phyloP scores from a whole-genome alignment of 371 early-diverging fungal species.

The Rhizopus arrhizus region DNA sequence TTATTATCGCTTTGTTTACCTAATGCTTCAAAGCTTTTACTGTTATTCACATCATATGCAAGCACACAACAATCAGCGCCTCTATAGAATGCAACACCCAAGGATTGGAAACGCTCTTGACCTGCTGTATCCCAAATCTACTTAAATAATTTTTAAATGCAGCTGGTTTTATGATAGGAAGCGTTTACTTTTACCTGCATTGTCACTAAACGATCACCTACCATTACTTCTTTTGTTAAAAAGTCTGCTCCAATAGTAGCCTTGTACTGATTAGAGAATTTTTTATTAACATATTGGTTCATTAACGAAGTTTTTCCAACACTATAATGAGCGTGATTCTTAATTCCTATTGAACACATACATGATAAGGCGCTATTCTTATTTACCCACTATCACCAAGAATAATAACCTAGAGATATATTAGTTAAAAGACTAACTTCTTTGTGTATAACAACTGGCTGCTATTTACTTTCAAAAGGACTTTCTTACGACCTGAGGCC shows the following conservation, averaged over 20 bases:
- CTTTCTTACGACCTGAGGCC: constrained; percentile 55
- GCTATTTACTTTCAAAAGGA: constrained; percentile 56
- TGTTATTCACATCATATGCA: constrained; percentile 95
- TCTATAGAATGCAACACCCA: constrained; percentile 97
- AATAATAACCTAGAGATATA: constrained; percentile 71
- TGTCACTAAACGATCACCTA: constrained; percentile 83
- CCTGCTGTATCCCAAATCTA: constrained; percentile 95
- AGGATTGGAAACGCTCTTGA: constrained; percentile 96
- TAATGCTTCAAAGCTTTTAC: constrained; percentile 92
- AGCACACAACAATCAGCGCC: constrained; percentile 99
- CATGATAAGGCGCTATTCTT: background rate
- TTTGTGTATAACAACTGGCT: background rate
- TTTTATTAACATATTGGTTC: constrained; percentile 98
- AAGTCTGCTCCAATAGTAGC: constrained; percentile 99
- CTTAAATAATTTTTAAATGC: background rate
- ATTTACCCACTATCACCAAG: constrained; percentile 85
- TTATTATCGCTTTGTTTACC: constrained; percentile 49
- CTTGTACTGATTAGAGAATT: constrained; percentile 98
- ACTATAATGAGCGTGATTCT: constrained; percentile 26
- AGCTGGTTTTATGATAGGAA: background rate
- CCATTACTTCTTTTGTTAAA: constrained; percentile 94
- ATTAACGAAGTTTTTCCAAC: constrained; percentile 98
- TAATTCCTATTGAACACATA: too few relatives aligned
- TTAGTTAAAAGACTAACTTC: background rate
- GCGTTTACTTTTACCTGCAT: constrained; percentile 75